Percentiles rank a stretch among this genome's conserved stretches.
Evolutionary conservation across 495 filamentous ascomycete genomes (phyloP).

Genomic region (Penicillium soppii): DNA sequence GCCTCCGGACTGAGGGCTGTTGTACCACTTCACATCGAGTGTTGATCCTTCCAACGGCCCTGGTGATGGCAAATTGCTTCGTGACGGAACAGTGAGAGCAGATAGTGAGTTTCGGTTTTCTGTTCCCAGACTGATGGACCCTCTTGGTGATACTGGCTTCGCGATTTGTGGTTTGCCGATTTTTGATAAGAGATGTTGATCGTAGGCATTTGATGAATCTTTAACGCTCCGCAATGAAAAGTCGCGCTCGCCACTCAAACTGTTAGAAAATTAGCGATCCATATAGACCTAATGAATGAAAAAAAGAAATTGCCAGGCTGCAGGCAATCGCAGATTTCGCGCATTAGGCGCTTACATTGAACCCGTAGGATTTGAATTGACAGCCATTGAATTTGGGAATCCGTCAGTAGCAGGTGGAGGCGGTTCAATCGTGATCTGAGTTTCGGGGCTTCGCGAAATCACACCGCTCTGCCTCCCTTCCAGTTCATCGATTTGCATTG

Average conservation of each 20-base stretch:
- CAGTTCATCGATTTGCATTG: slow-evolving; percentile 42
- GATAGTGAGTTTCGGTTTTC: slow-evolving; percentile 51
- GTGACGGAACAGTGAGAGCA: slow-evolving; percentile 46
- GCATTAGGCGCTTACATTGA: slow-evolving; percentile 42
- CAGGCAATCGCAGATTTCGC: not conserved
- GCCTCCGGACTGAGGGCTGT: slow-evolving; percentile 44
- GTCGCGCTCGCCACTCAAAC: slow-evolving; percentile 58
- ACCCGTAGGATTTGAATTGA: slow-evolving; percentile 35
- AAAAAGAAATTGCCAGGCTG: slow-evolving; percentile 1
- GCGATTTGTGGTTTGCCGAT: slow-evolving; percentile 67
- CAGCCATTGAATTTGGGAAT: slow-evolving; percentile 42
- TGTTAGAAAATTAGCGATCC: slow-evolving; percentile 28
- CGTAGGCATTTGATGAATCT: slow-evolving; percentile 70
- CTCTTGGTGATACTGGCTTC: slow-evolving; percentile 59
- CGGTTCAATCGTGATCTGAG: slow-evolving; percentile 48
- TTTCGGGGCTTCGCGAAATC: slow-evolving; percentile 34
- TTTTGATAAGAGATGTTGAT: slow-evolving; percentile 75
- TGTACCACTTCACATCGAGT: slow-evolving; percentile 43
- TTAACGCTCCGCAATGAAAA: slow-evolving; percentile 56
- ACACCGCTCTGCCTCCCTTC: slow-evolving; percentile 33
- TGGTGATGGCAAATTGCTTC: slow-evolving; percentile 46
- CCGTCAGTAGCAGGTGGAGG: slow-evolving; percentile 45
- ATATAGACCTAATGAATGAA: not conserved
- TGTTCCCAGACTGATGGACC: slow-evolving; percentile 51
- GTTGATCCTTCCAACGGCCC: slow-evolving; percentile 43